These are phyloP conservation scores for Acacia pycnantha DNA, from an alignment of 331 rosid species.

Conservation along the genomic window DNA sequence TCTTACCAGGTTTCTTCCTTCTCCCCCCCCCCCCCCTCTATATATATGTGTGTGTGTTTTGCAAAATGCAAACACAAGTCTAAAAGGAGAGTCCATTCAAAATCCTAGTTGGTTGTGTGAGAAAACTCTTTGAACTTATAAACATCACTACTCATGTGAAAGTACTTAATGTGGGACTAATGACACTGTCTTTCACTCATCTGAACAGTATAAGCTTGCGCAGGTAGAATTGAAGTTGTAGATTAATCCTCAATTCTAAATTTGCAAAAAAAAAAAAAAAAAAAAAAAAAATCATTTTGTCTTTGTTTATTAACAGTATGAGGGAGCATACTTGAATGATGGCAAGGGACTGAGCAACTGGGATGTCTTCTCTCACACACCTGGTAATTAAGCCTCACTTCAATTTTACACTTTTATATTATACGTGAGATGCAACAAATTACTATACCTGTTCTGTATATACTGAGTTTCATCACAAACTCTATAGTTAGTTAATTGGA, in stretches of 20 bases:
- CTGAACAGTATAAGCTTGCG: background rate
- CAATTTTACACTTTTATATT: background rate
- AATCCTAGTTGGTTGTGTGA: no score
- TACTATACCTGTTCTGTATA: no score
- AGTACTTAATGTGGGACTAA: no score
- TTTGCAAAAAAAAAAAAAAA: no score
- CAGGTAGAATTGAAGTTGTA: background rate
- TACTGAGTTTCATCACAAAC: no score
- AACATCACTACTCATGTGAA: no score
- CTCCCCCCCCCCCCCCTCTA: no score
- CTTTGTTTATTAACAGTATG: conserved; percentile 38
- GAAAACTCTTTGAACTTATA: no score
- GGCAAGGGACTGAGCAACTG: conserved; percentile 68
- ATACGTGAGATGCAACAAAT: background rate
- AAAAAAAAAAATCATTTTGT: no score
- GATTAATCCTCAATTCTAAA: background rate
- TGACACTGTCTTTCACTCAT: background rate
- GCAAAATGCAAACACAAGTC: no score
- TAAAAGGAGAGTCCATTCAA: background rate
- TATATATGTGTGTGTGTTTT: no score
- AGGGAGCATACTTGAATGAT: conserved; percentile 57
- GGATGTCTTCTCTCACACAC: conserved; percentile 61
- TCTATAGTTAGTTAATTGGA: background rate
- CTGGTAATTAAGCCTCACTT: conserved; percentile 26
- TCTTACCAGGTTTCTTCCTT: conserved; percentile 46